Evolutionary conservation across 31 red algal genomes (phyloP).

Genomic region (Endocladia muricata): DNA sequence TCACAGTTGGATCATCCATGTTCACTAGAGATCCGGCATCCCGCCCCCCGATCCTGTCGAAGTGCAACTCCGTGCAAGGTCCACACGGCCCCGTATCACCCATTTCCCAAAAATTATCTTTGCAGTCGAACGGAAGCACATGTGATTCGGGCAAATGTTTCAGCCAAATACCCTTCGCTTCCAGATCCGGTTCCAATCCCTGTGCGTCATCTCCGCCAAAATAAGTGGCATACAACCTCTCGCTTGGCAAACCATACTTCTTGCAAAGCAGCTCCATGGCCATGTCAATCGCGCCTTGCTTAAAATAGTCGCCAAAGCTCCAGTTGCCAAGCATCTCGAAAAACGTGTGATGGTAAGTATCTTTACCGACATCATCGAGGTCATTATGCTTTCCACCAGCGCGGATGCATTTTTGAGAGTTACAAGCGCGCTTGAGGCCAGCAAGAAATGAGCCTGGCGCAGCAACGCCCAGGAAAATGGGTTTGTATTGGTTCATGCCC

Average conservation of each 20-base stretch:
- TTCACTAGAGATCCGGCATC: slow-evolving; percentile 79
- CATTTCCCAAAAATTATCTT: slow-evolving; percentile 99
- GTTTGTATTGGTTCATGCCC: slow-evolving; percentile 99
- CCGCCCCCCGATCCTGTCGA: slow-evolving; percentile 78
- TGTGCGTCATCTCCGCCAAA: slow-evolving; percentile 87
- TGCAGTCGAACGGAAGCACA: slow-evolving; percentile 89
- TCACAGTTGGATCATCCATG: slow-evolving; percentile 88
- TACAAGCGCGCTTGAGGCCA: slow-evolving; percentile 71
- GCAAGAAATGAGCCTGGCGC: slow-evolving; percentile 69
- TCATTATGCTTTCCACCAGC: slow-evolving; percentile 99
- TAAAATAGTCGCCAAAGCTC: slow-evolving; percentile 99
- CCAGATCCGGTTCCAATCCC: slow-evolving; percentile 76
- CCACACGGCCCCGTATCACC: slow-evolving; percentile 98
- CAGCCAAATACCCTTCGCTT: slow-evolving; percentile 89
- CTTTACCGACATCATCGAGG: slow-evolving; percentile 96
- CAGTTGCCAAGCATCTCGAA: slow-evolving; percentile 99
- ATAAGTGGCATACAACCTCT: slow-evolving; percentile 90
- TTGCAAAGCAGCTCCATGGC: slow-evolving; percentile 64
- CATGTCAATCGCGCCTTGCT: slow-evolving; percentile 91
- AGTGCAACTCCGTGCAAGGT: slow-evolving; percentile 94
- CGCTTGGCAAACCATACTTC: slow-evolving; percentile 55
- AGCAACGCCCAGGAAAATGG: slow-evolving; percentile 86
- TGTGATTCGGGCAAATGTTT: slow-evolving; percentile 64
- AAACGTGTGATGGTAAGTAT: slow-evolving; percentile 99
- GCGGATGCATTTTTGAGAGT: slow-evolving; percentile 99